Percentiles rank a stretch among this genome's conserved stretches.
These are phyloP conservation scores for Fusarium dlaminii DNA, from an alignment of 2,329 filamentous ascomycete genomes.

Conservation along the genomic window DNA sequence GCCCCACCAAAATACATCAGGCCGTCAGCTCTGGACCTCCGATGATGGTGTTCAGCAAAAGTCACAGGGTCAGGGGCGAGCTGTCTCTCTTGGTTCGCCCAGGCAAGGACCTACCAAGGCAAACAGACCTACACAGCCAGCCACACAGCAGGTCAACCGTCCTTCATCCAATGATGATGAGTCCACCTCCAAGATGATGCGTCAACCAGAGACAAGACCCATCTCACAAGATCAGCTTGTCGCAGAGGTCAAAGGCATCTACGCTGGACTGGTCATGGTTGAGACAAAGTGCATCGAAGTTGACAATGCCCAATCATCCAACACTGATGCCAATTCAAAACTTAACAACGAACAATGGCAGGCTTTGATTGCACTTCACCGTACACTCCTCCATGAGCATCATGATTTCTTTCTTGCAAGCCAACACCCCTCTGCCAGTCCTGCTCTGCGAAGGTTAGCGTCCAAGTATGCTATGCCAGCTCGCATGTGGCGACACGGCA, in stretches of 20 bases:
- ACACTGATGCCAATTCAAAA: conserved; percentile 53
- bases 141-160: neutral
- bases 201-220: conserved; percentile 21
- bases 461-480: conserved; percentile 91
- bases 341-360: conserved; percentile 81
- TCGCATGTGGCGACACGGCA: conserved; percentile 93
- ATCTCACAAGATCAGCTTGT: conserved; percentile 83
- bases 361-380: conserved; percentile 81
- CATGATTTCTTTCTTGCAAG: conserved; percentile 88
- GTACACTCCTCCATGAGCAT: conserved; percentile 82
- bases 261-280: conserved; percentile 84
- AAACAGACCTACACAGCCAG: neutral
- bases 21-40: conserved; percentile 44
- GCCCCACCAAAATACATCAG: conserved; percentile 29
- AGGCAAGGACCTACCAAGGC: conserved; percentile 8
- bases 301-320: conserved; percentile 68
- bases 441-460: conserved; percentile 73
- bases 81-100: conserved; percentile 4
- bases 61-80: conserved; percentile 6
- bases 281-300: conserved; percentile 89
- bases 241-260: conserved; percentile 84
- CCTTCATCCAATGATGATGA: conserved; percentile 13
- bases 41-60: conserved; percentile 33
- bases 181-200: conserved; percentile 20
- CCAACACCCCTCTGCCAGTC: conserved; percentile 82